These are phyloP conservation scores for Daldinia concentrica DNA, from an alignment of 495 filamentous ascomycete genomes.

Conservation along the genomic window DNA sequence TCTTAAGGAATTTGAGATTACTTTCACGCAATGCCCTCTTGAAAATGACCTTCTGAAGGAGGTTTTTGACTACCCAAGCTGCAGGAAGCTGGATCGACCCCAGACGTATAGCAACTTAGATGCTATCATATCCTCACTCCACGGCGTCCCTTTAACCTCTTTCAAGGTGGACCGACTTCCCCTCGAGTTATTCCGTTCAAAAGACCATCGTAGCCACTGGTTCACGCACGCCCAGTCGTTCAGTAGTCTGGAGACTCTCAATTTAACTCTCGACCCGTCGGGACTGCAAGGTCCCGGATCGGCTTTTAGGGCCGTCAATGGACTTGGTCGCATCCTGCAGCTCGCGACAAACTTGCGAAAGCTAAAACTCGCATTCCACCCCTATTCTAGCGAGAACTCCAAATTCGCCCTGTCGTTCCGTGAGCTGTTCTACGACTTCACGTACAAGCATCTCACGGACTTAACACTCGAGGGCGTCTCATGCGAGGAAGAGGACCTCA, in stretches of 20 bases:
- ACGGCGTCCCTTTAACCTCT: conserved; percentile 49
- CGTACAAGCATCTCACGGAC: conserved; percentile 52
- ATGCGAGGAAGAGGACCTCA: conserved; percentile 57
- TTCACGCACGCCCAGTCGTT: conserved; percentile 56
- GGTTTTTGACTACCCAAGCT: conserved; percentile 52
- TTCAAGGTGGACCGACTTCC: conserved; percentile 58
- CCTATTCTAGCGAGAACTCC: conserved; percentile 50
- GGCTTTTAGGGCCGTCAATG: conserved; percentile 53
- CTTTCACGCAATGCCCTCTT: conserved; percentile 55
- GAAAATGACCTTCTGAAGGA: conserved; percentile 51
- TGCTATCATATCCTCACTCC: conserved; percentile 55
- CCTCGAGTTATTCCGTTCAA: conserved; percentile 54
- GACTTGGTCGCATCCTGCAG: conserved; percentile 56
- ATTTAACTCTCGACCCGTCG: conserved; percentile 54
- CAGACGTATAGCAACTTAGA: conserved; percentile 56
- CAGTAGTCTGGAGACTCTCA: conserved; percentile 49
- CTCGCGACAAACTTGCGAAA: conserved; percentile 49
- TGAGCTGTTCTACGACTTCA: conserved; percentile 52
- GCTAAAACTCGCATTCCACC: conserved; percentile 57
- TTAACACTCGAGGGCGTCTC: conserved; percentile 56
- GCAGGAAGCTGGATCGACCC: conserved; percentile 53
- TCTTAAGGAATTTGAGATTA: conserved; percentile 54
- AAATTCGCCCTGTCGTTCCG: conserved; percentile 55
- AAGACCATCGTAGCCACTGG: conserved; percentile 54
- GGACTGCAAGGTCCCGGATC: conserved; percentile 46